Base-by-base conservation (phyloP, 306 rosid species). In the Chamaecrista fasciculata region DNA sequence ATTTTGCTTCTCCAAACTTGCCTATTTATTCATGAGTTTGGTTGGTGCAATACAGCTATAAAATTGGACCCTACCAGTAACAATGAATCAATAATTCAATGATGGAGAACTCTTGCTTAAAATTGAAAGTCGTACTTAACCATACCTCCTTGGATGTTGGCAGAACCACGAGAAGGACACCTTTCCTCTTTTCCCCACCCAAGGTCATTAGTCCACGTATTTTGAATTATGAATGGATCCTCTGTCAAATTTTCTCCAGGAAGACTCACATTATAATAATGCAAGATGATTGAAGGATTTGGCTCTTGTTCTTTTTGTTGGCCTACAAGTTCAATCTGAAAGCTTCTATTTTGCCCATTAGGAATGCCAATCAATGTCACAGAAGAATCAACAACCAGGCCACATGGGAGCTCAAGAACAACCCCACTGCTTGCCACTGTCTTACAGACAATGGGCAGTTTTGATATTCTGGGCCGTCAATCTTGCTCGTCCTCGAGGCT, bases 131-230 rank as follows among this genome's bases (percentile, higher is more conserved):
- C 21, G 18, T 34, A 46, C 65, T 39, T 15, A n/a, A 34, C 63
- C 29, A 39, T 86, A 93, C 98, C 98, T 78, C 79, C 77, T 21
- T 62, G 68, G 40, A 50, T 63, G 80, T 79, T 81, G 49, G 85
- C 72, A 70, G 91, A 83, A 70, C 82, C 56, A 69, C 58, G 89
- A 69, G 87, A 72, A 31, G 96, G 97, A 66, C 98, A 93, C 39
- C 77, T 85, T 85, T 90, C 93, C 73, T 76, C 88, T 74, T 78
- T 88, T 52, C 90, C 97, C 98, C 97, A 93, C 62, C 91, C 96
- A 57, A 78, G 83, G 75, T 90, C 93, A 70, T 75, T 57, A 12
- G 82, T 90, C 98, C 98, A 93, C 47, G 84, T 83, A 78, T 85
- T 93, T 83, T 93, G 97, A 72, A 90, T 80, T 39, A 90, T 81